Evolutionary conservation across 2,329 filamentous ascomycete species (phyloP).

Genomic region (Fusarium anguioides): DNA sequence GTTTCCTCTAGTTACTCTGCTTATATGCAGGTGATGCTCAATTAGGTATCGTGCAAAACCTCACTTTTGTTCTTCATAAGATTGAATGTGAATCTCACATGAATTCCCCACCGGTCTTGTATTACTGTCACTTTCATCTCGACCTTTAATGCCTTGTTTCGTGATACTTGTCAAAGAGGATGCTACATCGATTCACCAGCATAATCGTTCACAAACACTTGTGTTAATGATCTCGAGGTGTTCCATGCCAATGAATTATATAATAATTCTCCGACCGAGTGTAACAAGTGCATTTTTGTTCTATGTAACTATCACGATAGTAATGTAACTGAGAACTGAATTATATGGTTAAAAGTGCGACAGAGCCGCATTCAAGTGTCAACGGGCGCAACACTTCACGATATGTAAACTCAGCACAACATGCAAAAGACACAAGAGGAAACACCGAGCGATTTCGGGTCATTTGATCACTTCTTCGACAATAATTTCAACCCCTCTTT

Average conservation of each 20-base stretch:
- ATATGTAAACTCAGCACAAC: not conserved
- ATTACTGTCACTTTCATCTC: not conserved
- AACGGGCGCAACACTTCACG: not conserved
- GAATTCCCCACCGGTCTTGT: not conserved
- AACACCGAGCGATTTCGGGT: not conserved
- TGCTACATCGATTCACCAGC: not conserved
- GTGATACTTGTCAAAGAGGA: not conserved
- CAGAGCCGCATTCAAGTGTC: not conserved
- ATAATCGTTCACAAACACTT: not conserved
- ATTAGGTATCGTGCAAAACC: not conserved
- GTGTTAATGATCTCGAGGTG: not conserved
- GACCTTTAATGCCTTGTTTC: no score
- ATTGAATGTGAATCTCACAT: no score
- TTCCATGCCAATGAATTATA: not conserved
- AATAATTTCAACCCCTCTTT: conserved; percentile 6
- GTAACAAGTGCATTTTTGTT: not conserved
- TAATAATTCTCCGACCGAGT: conserved; percentile 7
- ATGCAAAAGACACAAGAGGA: not conserved
- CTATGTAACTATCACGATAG: not conserved
- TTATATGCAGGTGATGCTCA: not conserved
- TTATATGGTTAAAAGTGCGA: not conserved
- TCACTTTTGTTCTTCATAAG: not conserved
- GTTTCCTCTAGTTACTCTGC: not conserved
- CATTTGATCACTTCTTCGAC: conserved; percentile 1
- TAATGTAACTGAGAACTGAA: not conserved